These are phyloP conservation scores for Suillus discolor DNA, from an alignment of 768 basidiomycete species.

Conservation along the genomic window DNA sequence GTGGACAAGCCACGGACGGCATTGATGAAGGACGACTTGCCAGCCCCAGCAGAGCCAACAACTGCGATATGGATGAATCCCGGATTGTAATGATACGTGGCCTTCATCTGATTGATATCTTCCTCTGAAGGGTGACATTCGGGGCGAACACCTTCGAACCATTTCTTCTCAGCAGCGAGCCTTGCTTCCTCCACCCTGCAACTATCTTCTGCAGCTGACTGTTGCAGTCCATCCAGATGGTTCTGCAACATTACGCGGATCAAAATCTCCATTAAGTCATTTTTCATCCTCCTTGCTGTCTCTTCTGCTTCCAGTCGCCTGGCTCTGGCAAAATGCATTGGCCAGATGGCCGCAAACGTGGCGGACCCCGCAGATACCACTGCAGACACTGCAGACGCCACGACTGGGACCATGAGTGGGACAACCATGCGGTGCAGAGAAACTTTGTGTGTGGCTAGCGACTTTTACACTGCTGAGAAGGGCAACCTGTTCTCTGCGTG, in stretches of 20 bases:
- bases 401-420: not conserved
- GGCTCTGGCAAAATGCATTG: not conserved
- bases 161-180: not conserved
- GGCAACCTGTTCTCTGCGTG: not conserved
- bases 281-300: not conserved
- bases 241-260: not conserved
- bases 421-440: not conserved
- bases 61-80: not conserved
- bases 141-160: not conserved
- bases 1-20: not conserved
- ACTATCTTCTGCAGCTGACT: not conserved
- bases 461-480: not conserved
- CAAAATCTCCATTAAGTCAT: not conserved
- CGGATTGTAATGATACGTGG: not conserved
- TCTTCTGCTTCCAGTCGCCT: not conserved
- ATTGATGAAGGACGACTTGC: not conserved
- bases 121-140: not conserved
- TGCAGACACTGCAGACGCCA: not conserved
- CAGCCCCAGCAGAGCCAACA: not conserved
- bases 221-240: not conserved
- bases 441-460: not conserved
- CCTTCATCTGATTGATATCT: not conserved
- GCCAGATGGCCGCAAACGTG: not conserved
- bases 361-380: not conserved
- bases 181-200: not conserved